phyloP scores from a whole-genome alignment of 768 basidiomycete genomes.

The Lanmaoa rubissima region DNA sequence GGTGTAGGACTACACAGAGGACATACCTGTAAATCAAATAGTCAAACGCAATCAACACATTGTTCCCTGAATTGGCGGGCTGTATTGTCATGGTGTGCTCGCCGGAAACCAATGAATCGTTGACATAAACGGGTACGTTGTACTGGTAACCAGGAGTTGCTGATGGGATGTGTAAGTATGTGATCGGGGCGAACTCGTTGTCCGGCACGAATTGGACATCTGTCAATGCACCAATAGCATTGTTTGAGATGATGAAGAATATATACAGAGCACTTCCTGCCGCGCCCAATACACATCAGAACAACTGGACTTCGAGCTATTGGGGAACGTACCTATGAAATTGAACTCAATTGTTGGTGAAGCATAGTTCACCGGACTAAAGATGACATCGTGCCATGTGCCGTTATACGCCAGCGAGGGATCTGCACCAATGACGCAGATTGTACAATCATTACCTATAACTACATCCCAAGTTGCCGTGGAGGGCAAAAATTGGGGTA shows the following conservation, averaged over 20 bases:
- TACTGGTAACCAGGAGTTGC: conserved; percentile 5
- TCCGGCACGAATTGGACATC: conserved; percentile 12
- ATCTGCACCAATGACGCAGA: not conserved
- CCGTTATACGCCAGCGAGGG: conserved; percentile 2
- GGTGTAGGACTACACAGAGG: not conserved
- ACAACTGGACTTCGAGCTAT: no score
- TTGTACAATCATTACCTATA: no score
- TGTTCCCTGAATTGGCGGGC: not conserved
- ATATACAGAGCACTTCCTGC: conserved; percentile 11
- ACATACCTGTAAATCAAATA: conserved; percentile 15
- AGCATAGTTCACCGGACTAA: not conserved
- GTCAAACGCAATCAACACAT: not conserved
- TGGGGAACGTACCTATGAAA: conserved; percentile 5
- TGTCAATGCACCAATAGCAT: not conserved
- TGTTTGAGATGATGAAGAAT: conserved; percentile 20
- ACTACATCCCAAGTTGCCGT: no score
- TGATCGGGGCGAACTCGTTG: not conserved
- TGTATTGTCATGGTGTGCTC: conserved; percentile 9
- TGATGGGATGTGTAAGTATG: not conserved
- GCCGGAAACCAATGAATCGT: not conserved
- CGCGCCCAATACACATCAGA: no score
- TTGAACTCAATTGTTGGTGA: conserved; percentile 3
- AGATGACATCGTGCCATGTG: conserved; percentile 21
- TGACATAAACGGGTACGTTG: conserved; percentile 13
- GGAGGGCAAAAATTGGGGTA: conserved; percentile 10